Conservation (phyloP, 2,329 filamentous ascomycete species). For the Metarhizium album region DNA sequence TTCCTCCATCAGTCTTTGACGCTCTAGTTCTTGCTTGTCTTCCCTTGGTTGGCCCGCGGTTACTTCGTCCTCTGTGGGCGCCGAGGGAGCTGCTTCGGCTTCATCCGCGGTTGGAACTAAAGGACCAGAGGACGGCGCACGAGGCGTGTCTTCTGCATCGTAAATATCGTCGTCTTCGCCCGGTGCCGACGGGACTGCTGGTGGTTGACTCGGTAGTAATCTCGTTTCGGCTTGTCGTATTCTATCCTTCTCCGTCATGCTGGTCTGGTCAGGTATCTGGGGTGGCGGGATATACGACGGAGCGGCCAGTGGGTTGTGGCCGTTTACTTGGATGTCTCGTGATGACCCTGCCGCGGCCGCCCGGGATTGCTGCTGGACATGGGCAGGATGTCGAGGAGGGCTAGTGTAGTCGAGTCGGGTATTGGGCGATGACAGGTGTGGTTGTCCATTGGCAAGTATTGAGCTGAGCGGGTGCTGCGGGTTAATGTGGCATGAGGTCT, state of each 20-base stretch:
- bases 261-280: constrained; percentile 47
- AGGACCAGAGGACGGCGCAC: constrained; percentile 6
- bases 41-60: constrained; percentile 30
- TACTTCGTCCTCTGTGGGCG: constrained; percentile 36
- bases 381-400: constrained; percentile 8
- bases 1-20: constrained; percentile 50
- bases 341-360: background rate
- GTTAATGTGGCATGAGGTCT: constrained; percentile 6
- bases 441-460: constrained; percentile 10
- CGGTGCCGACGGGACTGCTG: constrained; percentile 26
- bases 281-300: constrained; percentile 49
- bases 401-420: constrained; percentile 16
- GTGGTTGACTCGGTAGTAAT: constrained; percentile 69
- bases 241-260: constrained; percentile 71
- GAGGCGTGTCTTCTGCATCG: constrained; percentile 31
- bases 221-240: constrained; percentile 66
- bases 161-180: constrained; percentile 40
- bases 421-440: constrained; percentile 18
- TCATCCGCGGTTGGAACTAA: constrained; percentile 6
- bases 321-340: constrained; percentile 10
- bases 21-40: constrained; percentile 72
- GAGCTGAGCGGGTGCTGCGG: constrained; percentile 11
- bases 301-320: constrained; percentile 15
- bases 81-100: constrained; percentile 24
- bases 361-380: constrained; percentile 3